These are phyloP conservation scores for Vaccinium darrowii DNA, from an alignment of 148 eudicot species.

Conservation along the genomic window DNA sequence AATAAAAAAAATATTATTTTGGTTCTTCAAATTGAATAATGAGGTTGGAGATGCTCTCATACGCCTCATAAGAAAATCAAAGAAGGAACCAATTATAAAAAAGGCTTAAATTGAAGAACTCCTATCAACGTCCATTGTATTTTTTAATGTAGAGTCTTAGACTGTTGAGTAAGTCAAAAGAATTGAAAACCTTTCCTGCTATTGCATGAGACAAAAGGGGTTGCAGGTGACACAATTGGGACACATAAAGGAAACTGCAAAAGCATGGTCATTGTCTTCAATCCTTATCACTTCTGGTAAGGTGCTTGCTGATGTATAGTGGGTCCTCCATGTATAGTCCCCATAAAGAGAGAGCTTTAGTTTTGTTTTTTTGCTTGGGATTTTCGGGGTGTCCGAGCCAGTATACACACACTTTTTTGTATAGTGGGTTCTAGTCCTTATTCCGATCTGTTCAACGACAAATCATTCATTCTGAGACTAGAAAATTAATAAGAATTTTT, in stretches of 20 bases:
- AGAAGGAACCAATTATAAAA: neutral
- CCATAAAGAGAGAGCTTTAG: neutral
- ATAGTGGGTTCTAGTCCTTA: no score
- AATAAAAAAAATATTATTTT: no score
- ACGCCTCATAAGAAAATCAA: neutral
- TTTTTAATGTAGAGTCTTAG: neutral
- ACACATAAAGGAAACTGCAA: conserved; percentile 9
- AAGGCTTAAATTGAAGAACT: neutral
- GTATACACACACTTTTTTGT: no score
- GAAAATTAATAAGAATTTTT: no score
- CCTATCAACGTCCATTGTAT: neutral
- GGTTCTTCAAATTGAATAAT: no score
- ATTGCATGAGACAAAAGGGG: conserved; percentile 2
- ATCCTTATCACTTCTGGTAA: conserved; percentile 7
- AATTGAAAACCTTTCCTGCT: neutral
- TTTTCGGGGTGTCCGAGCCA: no score
- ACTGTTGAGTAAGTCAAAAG: conserved; percentile 1
- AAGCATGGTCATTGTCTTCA: neutral
- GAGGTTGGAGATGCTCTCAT: no score
- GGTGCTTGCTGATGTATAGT: neutral
- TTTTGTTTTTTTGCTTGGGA: no score
- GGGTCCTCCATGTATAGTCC: neutral
- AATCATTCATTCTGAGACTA: no score
- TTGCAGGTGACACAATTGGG: conserved; percentile 3
- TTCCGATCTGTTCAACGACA: no score